Evolutionary conservation across 2,329 filamentous ascomycete genomes (phyloP).

Genomic region (Cordyceps pruinosa): DNA sequence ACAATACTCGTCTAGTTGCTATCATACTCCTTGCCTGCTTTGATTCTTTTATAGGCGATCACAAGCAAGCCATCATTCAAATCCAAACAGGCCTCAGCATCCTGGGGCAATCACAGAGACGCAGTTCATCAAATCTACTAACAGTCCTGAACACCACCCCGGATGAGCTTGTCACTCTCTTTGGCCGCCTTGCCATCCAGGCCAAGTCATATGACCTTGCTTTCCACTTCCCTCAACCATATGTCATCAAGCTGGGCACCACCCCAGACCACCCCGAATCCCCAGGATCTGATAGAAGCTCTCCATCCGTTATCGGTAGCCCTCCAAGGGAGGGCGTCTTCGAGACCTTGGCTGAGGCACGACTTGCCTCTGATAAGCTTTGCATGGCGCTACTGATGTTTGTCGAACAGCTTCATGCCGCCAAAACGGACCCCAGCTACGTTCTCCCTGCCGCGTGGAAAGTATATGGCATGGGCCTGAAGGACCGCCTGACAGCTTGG

Average conservation of each 20-base stretch:
- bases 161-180: conserved; percentile 55
- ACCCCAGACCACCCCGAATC: conserved; percentile 26
- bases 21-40: conserved; percentile 61
- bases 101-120: conserved; percentile 43
- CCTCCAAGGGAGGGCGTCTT: conserved; percentile 32
- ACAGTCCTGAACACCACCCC: conserved; percentile 22
- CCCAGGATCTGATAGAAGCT: conserved; percentile 36
- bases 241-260: conserved; percentile 42
- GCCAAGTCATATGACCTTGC: conserved; percentile 64
- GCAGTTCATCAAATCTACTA: conserved; percentile 21
- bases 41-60: conserved; percentile 59
- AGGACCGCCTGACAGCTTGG: conserved; percentile 48
- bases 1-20: conserved; percentile 54
- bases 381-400: conserved; percentile 52
- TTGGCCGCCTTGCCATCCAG: conserved; percentile 56
- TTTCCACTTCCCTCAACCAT: conserved; percentile 58
- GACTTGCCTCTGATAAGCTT: conserved; percentile 49
- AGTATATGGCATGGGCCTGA: conserved; percentile 42
- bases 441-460: conserved; percentile 43
- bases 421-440: conserved; percentile 44
- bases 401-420: conserved; percentile 45
- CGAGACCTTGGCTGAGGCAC: conserved; percentile 44
- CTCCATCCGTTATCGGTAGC: conserved; percentile 28
- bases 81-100: conserved; percentile 53
- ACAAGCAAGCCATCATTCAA: conserved; percentile 53